Evolutionary conservation across 148 eudicot species (phyloP).

Genomic region (Silene conica): DNA sequence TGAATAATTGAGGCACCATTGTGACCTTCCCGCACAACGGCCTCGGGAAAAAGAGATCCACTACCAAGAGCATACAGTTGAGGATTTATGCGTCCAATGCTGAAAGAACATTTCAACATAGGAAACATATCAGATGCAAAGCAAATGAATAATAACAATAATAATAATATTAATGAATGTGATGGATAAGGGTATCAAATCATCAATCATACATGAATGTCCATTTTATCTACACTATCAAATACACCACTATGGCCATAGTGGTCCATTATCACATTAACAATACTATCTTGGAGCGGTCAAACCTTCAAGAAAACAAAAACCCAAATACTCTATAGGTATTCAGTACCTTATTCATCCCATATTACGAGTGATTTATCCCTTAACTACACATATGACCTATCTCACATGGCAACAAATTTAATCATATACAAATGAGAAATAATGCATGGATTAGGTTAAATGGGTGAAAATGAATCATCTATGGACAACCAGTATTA

Average conservation of each 20-base stretch:
- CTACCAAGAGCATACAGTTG: slow-evolving; percentile 74
- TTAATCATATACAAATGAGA: not conserved
- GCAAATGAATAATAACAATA: too few relatives aligned
- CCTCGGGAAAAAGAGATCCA: slow-evolving; percentile 44
- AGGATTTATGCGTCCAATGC: slow-evolving; percentile 92
- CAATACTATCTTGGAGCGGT: not conserved
- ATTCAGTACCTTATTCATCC: not conserved
- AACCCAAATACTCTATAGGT: not conserved
- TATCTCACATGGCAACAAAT: not conserved
- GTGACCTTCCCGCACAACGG: slow-evolving; percentile 18
- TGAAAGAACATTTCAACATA: slow-evolving; percentile 32
- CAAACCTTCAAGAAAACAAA: not conserved
- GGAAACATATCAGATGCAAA: slow-evolving; percentile 15
- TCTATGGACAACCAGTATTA: not conserved
- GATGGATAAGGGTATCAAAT: not conserved
- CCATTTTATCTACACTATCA: not conserved
- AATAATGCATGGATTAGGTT: not conserved
- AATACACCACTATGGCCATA: not conserved
- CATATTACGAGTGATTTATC: not conserved
- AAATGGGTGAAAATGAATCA: not conserved
- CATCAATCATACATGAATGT: not conserved
- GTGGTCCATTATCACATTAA: not conserved
- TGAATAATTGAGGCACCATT: slow-evolving; percentile 30
- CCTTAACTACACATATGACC: not conserved
- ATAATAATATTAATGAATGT: not conserved